phyloP scores from a whole-genome alignment of 2,329 filamentous ascomycete species.

The Aspergillus persii region DNA sequence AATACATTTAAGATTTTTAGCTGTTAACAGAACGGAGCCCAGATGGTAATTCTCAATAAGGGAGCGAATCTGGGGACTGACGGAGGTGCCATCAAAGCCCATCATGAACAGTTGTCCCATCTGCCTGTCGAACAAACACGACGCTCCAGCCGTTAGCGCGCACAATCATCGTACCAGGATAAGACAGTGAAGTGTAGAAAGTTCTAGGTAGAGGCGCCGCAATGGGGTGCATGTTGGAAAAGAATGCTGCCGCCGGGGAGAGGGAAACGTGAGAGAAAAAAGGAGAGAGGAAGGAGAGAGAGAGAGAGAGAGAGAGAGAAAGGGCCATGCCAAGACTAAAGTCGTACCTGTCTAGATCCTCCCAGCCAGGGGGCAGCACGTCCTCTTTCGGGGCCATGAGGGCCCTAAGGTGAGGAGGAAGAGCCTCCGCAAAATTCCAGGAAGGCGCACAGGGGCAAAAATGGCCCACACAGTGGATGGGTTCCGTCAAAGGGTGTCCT shows the following conservation, averaged over 20 bases:
- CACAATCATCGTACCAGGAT: constrained; percentile 12
- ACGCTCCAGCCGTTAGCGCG: constrained; percentile 51
- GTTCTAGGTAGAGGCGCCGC: not conserved
- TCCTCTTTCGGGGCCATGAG: constrained; percentile 42
- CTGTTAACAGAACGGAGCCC: constrained; percentile 72
- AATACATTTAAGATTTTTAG: constrained; percentile 66
- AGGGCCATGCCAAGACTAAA: constrained; percentile 17
- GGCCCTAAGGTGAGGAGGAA: constrained; percentile 31
- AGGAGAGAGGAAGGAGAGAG: not conserved
- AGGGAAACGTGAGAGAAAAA: not conserved
- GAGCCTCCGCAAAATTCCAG: constrained; percentile 24
- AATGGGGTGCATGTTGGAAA: constrained; percentile 18
- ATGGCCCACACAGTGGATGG: not conserved
- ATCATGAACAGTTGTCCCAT: constrained; percentile 63
- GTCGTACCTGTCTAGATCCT: constrained; percentile 40
- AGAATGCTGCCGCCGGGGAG: not conserved
- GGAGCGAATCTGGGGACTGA: constrained; percentile 61
- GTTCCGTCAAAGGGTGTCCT: not conserved
- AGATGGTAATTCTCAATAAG: constrained; percentile 71
- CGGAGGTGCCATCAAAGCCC: constrained; percentile 64
- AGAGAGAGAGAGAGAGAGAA: not conserved
- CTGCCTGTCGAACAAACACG: constrained; percentile 64
- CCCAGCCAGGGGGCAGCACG: constrained; percentile 41
- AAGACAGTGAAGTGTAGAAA: not conserved
- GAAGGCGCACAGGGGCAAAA: constrained; percentile 1